Conservation (phyloP, 2,329 filamentous ascomycete species). For the Scleromitrula shiraiana region DNA sequence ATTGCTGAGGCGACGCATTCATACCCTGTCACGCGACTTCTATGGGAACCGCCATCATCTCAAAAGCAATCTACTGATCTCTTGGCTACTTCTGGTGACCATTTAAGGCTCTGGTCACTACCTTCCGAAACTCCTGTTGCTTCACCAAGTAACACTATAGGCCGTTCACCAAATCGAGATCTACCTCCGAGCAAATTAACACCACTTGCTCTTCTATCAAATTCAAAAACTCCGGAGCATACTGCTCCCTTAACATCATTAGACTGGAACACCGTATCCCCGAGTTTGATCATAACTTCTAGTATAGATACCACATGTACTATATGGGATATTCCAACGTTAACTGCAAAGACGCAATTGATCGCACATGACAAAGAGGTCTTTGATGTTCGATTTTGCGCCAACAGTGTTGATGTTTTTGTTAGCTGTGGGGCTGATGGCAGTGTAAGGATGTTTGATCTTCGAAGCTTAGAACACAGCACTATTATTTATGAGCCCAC, state of each 20-base stretch:
- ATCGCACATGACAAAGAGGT: slow-evolving; percentile 99
- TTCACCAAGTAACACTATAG: slow-evolving; percentile 57
- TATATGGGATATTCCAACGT: slow-evolving; percentile 97
- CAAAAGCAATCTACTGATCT: slow-evolving; percentile 94
- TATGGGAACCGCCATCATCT: slow-evolving; percentile 93
- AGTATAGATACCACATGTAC: slow-evolving; percentile 99
- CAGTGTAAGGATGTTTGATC: slow-evolving; percentile 97
- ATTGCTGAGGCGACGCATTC: slow-evolving; percentile 95
- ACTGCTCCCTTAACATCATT: slow-evolving; percentile 93
- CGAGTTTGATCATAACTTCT: slow-evolving; percentile 94
- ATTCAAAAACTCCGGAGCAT: slow-evolving; percentile 97
- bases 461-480: slow-evolving; percentile 91
- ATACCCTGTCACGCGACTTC: slow-evolving; percentile 87
- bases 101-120: slow-evolving; percentile 87
- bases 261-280: slow-evolving; percentile 96
- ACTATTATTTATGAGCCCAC: slow-evolving; percentile 99
- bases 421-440: slow-evolving; percentile 96
- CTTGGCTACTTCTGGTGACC: slow-evolving; percentile 89
- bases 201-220: slow-evolving; percentile 84
- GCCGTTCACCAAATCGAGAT: slow-evolving; percentile 52
- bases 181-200: slow-evolving; percentile 71
- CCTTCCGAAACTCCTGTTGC: slow-evolving; percentile 56
- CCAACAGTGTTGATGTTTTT: slow-evolving; percentile 96
- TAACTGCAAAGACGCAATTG: slow-evolving; percentile 95
- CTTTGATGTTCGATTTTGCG: slow-evolving; percentile 96